A percentile compares a stretch with the other conserved stretches of the same genome.
Evolutionary conservation across 129 eudicot genomes (phyloP).

Genomic region (Arctium minus): DNA sequence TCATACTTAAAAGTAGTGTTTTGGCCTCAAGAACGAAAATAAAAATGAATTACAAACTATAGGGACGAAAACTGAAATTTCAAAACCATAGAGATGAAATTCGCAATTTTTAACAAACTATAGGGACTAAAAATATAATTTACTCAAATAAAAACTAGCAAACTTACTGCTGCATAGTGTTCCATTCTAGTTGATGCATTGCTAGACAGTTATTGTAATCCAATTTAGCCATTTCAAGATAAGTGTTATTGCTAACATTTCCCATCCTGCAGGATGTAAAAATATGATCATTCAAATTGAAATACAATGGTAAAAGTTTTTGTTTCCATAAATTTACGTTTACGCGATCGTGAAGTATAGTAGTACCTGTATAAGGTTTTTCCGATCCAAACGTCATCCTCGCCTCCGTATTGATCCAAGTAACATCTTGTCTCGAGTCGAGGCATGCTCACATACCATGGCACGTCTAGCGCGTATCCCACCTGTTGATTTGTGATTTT

Average conservation of each 20-base stretch:
- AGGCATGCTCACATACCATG: neutral
- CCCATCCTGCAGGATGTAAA: slow-evolving; percentile 44
- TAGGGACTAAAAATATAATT: too few species aligned
- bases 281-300: neutral
- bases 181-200: slow-evolving; percentile 56
- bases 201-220: slow-evolving; percentile 61
- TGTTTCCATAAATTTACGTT: too few species aligned
- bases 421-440: slow-evolving; percentile 41
- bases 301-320: neutral
- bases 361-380: slow-evolving; percentile 36
- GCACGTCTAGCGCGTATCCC: neutral
- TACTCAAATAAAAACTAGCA: neutral
- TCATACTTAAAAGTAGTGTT: too few species aligned
- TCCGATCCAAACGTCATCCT: slow-evolving; percentile 60
- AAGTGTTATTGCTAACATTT: slow-evolving; percentile 48
- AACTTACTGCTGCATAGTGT: slow-evolving; percentile 48
- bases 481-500: slow-evolving; percentile 20
- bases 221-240: slow-evolving; percentile 66
- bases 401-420: slow-evolving; percentile 72
- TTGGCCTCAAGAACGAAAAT: too few species aligned
- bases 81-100: too few species aligned
- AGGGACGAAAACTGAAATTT: too few species aligned
- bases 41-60: too few species aligned
- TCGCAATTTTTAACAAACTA: too few species aligned
- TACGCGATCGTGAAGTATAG: too few species aligned